Percentiles rank a stretch among this genome's conserved stretches.
phyloP scores from a whole-genome alignment of 768 basidiomycete species.

The Hygrocybe punicea region DNA sequence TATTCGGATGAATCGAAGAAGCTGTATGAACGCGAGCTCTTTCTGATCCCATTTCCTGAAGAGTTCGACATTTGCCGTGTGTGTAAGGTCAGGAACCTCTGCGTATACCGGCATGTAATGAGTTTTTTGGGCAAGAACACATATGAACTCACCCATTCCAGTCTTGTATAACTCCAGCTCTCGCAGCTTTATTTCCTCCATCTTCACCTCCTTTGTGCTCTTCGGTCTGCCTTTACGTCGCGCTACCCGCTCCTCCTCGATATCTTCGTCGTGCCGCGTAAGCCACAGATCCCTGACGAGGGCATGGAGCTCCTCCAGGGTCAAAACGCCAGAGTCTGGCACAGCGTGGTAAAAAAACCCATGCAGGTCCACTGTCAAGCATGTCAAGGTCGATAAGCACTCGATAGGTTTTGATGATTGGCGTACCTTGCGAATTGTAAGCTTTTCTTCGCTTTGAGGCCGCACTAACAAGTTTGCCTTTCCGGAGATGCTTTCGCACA shows the following conservation, averaged over 20 bases:
- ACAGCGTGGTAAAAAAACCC: slow-evolving; percentile 74
- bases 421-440: slow-evolving; percentile 3
- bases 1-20: slow-evolving; percentile 75
- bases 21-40: slow-evolving; percentile 65
- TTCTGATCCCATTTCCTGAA: slow-evolving; percentile 79
- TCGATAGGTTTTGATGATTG: neutral
- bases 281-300: slow-evolving; percentile 70
- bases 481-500: slow-evolving; percentile 61
- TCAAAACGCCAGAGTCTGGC: slow-evolving; percentile 52
- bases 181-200: slow-evolving; percentile 67
- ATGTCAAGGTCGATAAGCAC: slow-evolving; percentile 7
- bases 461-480: slow-evolving; percentile 59
- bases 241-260: slow-evolving; percentile 56
- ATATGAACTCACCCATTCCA: slow-evolving; percentile 61
- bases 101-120: slow-evolving; percentile 7
- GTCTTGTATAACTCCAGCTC: slow-evolving; percentile 75
- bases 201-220: slow-evolving; percentile 57
- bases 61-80: slow-evolving; percentile 61
- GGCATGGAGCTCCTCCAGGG: slow-evolving; percentile 62
- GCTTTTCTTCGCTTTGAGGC: slow-evolving; percentile 50
- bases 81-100: slow-evolving; percentile 82
- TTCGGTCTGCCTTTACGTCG: slow-evolving; percentile 76
- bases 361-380: slow-evolving; percentile 57
- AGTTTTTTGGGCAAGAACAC: slow-evolving; percentile 2
- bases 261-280: slow-evolving; percentile 61